phyloP scores from a whole-genome alignment of 345 rosid genomes.

The Gossypioides kirkii region DNA sequence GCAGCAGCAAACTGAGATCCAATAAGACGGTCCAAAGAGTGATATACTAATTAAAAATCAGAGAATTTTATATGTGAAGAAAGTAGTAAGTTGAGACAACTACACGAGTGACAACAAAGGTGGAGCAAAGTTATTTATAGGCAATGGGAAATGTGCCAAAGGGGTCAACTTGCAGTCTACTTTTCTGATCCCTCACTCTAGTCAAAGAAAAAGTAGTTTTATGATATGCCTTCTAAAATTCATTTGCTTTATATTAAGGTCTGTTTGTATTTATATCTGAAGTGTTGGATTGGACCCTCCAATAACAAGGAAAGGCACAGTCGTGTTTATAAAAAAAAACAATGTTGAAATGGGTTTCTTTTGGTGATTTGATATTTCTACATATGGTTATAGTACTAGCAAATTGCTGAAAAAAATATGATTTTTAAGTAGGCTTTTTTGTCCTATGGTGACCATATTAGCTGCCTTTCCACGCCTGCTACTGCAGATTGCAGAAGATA shows the following conservation, averaged over 20 bases:
- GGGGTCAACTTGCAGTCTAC: conserved; percentile 9
- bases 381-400: neutral
- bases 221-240: conserved; percentile 11
- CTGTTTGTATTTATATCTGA: conserved; percentile 10
- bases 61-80: neutral
- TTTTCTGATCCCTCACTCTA: neutral
- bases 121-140: neutral
- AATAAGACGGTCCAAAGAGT: neutral
- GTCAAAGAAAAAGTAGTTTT: neutral
- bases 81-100: neutral
- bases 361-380: conserved; percentile 9
- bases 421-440: neutral
- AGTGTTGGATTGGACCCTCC: conserved; percentile 18
- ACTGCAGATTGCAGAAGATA: neutral
- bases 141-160: neutral
- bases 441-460: conserved; percentile 12
- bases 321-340: neutral
- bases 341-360: neutral
- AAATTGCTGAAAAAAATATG: conserved; percentile 14
- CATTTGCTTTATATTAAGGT: neutral
- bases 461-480: conserved; percentile 20
- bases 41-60: neutral
- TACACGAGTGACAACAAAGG: conserved; percentile 9
- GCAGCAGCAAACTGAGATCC: neutral
- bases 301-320: conserved; percentile 19